Evolutionary conservation across 2,329 filamentous ascomycete species (phyloP), one percentile per base, ranked within the genome.

Genomic region (Amphichorda felina): DNA sequence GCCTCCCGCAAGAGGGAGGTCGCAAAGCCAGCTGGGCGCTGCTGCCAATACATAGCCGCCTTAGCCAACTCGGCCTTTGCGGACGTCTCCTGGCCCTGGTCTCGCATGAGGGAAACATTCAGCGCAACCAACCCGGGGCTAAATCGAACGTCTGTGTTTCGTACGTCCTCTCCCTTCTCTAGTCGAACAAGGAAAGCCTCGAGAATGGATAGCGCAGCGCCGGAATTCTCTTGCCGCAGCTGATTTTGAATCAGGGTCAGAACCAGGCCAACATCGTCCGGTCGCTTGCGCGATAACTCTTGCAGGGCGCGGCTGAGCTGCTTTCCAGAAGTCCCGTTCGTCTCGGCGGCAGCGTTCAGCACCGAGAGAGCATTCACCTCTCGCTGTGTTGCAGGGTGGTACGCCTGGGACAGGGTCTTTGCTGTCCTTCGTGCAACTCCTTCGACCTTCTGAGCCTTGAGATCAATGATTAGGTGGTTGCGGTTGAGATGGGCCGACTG

Each of bases 61-160:
- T 81, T 83, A 40, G 78, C 74, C 14, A 96, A 66, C 50, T 91
- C 83, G 6, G 64, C 59, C 42, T 82, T 82, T 41, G 83, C 76
- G 21, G 82, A 77, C 17, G 68, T 63, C 44, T 79, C 80, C 25
- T 87, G 82, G 27, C 82, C 79, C 53, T 91, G 80, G 2, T 70
- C 63, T 46, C 75, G 75, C 57, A 94, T 91, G 1, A 98, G 67
- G 2, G 83, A 78, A 8, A 94, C 79, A 3, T 83, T 66, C 2
- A 89, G 66, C 1, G 84, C 86, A 19, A 96, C 72, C 2, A 98
- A 66, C 3, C 89, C 89, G 0, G 91, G 89, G 18, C 85, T 79
- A 54, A 80, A 91, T 9, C 88, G 79, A 18, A 82, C 73, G 45
- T 87, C 77, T 38, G 75, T 66, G 39, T 79, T 68, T 13, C 70